Percentiles rank a stretch among this genome's conserved stretches.
These are phyloP conservation scores for Delitschia confertaspora DNA, from an alignment of 495 filamentous ascomycete genomes.

Conservation along the genomic window DNA sequence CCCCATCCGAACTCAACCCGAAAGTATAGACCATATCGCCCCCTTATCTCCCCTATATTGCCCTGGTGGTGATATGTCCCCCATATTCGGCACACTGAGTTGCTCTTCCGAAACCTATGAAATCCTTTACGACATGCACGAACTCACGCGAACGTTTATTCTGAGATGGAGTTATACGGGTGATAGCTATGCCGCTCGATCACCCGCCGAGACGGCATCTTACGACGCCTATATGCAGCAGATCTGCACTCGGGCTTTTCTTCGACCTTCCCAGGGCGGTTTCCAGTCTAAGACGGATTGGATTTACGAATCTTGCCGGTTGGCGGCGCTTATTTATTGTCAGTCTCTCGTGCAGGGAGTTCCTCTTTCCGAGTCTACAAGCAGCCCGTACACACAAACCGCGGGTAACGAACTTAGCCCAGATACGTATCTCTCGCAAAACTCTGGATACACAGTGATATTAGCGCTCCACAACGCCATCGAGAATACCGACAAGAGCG, in stretches of 20 bases:
- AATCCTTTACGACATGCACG: slow-evolving; percentile 20
- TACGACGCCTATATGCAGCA: slow-evolving; percentile 19
- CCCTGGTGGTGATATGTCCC: slow-evolving; percentile 10
- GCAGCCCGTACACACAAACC: slow-evolving; percentile 10
- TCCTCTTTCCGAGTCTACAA: slow-evolving; percentile 18
- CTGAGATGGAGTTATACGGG: slow-evolving; percentile 14
- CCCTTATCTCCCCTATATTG: slow-evolving; percentile 20
- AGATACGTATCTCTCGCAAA: not conserved
- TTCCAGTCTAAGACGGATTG: slow-evolving; percentile 15
- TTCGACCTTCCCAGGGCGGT: slow-evolving; percentile 5
- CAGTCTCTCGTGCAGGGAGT: slow-evolving; percentile 22
- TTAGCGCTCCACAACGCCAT: slow-evolving; percentile 18
- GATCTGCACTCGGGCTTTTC: slow-evolving; percentile 13
- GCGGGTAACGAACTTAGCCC: not conserved
- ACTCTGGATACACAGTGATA: slow-evolving; percentile 4
- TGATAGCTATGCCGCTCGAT: not conserved
- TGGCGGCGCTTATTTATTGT: slow-evolving; percentile 24
- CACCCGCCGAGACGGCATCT: slow-evolving; percentile 6
- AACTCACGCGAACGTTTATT: slow-evolving; percentile 19
- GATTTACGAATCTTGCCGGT: slow-evolving; percentile 22
- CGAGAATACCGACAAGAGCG: slow-evolving; percentile 13
- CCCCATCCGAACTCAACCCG: slow-evolving; percentile 7
- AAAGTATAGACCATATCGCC: not conserved
- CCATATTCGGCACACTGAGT: slow-evolving; percentile 2
- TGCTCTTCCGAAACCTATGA: slow-evolving; percentile 18